Evolutionary conservation across 2,329 filamentous ascomycete species (phyloP).

Genomic region (Aureobasidium zeae): DNA sequence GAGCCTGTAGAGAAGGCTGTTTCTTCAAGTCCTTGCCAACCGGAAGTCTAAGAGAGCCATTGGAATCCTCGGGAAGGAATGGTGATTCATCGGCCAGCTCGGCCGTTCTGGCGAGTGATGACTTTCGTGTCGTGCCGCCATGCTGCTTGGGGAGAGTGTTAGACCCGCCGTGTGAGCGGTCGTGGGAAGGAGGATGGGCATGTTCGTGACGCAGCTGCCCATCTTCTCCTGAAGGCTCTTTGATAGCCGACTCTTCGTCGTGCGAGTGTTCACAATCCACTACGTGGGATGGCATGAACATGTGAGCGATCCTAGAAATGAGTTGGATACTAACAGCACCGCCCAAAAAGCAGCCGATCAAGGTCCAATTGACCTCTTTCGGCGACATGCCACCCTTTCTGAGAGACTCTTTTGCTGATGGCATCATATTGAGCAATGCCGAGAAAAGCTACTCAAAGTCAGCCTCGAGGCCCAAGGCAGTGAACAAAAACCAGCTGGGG

Average conservation of each 20-base stretch:
- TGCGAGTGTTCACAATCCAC: slow-evolving; percentile 73
- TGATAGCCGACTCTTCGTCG: slow-evolving; percentile 44
- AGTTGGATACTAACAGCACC: slow-evolving; percentile 70
- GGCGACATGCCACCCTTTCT: slow-evolving; percentile 57
- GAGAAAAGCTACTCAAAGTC: slow-evolving; percentile 65
- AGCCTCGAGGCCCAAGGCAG: slow-evolving; percentile 4
- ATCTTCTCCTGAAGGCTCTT: slow-evolving; percentile 35
- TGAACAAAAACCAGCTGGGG: background rate
- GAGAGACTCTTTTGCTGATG: slow-evolving; percentile 72
- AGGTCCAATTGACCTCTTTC: slow-evolving; percentile 55
- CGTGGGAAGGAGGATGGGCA: slow-evolving; percentile 19
- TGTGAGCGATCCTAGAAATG: slow-evolving; percentile 62
- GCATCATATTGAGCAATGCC: slow-evolving; percentile 85
- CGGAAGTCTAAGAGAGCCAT: background rate
- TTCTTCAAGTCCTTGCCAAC: slow-evolving; percentile 1
- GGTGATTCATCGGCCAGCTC: background rate
- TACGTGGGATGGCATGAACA: slow-evolving; percentile 66
- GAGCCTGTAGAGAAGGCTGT: slow-evolving; percentile 34
- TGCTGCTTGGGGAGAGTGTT: slow-evolving; percentile 4
- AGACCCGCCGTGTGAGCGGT: slow-evolving; percentile 8
- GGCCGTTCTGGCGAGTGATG: background rate
- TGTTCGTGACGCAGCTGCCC: slow-evolving; percentile 22
- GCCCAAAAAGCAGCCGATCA: slow-evolving; percentile 60
- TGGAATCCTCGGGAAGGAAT: background rate
- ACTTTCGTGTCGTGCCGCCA: slow-evolving; percentile 2